Evolutionary conservation across 768 basidiomycete genomes (phyloP).

Genomic region (Leccinum uliginosum): DNA sequence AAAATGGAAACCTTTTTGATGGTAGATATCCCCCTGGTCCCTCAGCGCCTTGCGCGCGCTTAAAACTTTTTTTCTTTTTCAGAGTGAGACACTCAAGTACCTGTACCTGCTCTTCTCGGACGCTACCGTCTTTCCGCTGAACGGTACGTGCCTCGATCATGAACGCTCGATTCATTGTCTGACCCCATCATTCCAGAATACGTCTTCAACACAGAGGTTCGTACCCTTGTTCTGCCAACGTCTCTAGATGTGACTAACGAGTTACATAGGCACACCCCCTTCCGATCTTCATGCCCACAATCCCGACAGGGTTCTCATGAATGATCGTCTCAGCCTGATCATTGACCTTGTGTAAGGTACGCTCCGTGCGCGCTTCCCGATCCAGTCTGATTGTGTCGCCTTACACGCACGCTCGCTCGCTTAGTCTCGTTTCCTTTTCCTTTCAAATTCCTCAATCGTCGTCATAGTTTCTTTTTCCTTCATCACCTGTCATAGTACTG

Average conservation of each 20-base stretch:
- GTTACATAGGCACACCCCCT: constrained; percentile 58
- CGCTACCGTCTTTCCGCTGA: constrained; percentile 62
- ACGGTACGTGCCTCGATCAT: constrained; percentile 46
- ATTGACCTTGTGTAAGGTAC: not conserved
- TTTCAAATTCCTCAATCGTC: too few species aligned
- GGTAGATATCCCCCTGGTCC: constrained; percentile 39
- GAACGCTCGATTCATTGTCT: constrained; percentile 1
- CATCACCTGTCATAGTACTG: too few species aligned
- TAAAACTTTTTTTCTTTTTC: not conserved
- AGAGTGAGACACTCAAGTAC: constrained; percentile 92
- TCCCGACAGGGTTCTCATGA: constrained; percentile 46
- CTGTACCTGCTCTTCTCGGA: constrained; percentile 85
- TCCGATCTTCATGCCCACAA: constrained; percentile 59
- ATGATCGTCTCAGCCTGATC: not conserved
- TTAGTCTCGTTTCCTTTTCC: too few species aligned
- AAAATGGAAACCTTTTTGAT: constrained; percentile 96
- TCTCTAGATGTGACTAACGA: not conserved
- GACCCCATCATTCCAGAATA: constrained; percentile 45
- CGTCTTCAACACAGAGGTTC: constrained; percentile 88
- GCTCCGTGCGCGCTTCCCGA: too few species aligned
- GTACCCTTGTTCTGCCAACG: constrained; percentile 25
- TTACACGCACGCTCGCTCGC: too few species aligned
- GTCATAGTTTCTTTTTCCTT: too few species aligned
- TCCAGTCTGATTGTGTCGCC: too few species aligned
- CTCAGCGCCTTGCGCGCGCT: not conserved